Evolutionary conservation across 768 basidiomycete genomes (phyloP).

Genomic region (Lyophyllum decastes): DNA sequence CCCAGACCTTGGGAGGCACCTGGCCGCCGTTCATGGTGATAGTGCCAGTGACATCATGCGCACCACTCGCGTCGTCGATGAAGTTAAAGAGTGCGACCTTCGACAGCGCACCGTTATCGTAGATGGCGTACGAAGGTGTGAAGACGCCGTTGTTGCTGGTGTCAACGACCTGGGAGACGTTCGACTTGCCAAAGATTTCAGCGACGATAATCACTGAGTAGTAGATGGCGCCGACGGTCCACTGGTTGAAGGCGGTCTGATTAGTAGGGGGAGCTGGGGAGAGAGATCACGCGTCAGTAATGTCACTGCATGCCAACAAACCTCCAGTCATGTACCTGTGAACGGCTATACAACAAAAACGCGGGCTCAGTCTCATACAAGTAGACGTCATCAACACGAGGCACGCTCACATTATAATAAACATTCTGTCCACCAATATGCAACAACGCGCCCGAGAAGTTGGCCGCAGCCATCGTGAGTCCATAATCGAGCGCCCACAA

Average conservation of each 20-base stretch:
- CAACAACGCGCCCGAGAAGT: constrained; percentile 55
- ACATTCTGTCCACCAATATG: constrained; percentile 70
- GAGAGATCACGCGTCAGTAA: neutral
- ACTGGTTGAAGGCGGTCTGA: constrained; percentile 57
- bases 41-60: constrained; percentile 50
- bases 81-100: constrained; percentile 76
- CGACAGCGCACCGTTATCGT: constrained; percentile 64
- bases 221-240: constrained; percentile 76
- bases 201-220: constrained; percentile 73
- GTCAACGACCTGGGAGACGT: constrained; percentile 68
- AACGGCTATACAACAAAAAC: constrained; percentile 42
- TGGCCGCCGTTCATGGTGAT: constrained; percentile 48
- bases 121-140: constrained; percentile 74
- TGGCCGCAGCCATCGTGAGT: constrained; percentile 60
- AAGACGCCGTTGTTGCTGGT: constrained; percentile 50
- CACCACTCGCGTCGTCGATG: constrained; percentile 59
- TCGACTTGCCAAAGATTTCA: constrained; percentile 69
- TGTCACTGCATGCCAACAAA: neutral
- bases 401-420: constrained; percentile 62
- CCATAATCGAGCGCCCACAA: constrained; percentile 69
- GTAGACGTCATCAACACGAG: neutral
- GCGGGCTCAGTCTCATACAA: constrained; percentile 30
- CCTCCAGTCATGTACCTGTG: constrained; percentile 47
- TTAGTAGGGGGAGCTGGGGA: constrained; percentile 49
- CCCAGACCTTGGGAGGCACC: constrained; percentile 48